Conservation (phyloP, 2,329 filamentous ascomycete genomes). For the Bipolaris zeicola region DNA sequence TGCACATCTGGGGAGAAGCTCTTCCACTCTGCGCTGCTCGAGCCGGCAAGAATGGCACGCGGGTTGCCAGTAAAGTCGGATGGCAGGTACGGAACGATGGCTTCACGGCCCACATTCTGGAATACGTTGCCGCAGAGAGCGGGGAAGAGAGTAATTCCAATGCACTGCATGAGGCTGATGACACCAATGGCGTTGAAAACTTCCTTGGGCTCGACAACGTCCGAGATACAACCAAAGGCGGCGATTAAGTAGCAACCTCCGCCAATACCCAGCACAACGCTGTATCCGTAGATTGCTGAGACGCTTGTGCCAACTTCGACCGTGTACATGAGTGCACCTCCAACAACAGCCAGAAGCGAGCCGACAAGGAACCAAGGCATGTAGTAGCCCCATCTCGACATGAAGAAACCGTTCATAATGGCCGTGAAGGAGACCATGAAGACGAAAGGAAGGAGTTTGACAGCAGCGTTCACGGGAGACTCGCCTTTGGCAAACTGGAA, state of each 20-base stretch:
- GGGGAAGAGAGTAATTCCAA: slow-evolving; percentile 14
- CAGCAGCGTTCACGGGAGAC: slow-evolving; percentile 23
- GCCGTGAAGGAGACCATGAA: slow-evolving; percentile 17
- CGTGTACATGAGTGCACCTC: slow-evolving; percentile 23
- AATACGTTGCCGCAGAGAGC: slow-evolving; percentile 6
- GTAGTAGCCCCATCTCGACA: slow-evolving; percentile 27
- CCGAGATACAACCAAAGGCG: slow-evolving; percentile 19
- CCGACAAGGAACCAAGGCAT: slow-evolving; percentile 22
- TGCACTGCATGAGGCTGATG: slow-evolving; percentile 20
- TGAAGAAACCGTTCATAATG: slow-evolving; percentile 24
- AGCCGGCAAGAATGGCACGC: slow-evolving; percentile 1
- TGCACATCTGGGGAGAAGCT: slow-evolving; percentile 2
- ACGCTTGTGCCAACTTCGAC: slow-evolving; percentile 11
- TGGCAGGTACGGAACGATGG: slow-evolving; percentile 4
- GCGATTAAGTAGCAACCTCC: slow-evolving; percentile 21
- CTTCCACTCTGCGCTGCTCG: neutral
- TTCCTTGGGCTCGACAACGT: slow-evolving; percentile 11
- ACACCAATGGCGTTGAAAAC: slow-evolving; percentile 20
- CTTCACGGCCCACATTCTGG: slow-evolving; percentile 5
- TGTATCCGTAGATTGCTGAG: slow-evolving; percentile 31
- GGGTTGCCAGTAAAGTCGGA: slow-evolving; percentile 1
- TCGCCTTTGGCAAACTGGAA: slow-evolving; percentile 36
- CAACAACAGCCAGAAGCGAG: slow-evolving; percentile 15
- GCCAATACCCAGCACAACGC: slow-evolving; percentile 27
- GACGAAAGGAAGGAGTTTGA: slow-evolving; percentile 36